Evolutionary conservation across 139 green algal genomes (phyloP).

Genomic region (Gonium pectorale): DNA sequence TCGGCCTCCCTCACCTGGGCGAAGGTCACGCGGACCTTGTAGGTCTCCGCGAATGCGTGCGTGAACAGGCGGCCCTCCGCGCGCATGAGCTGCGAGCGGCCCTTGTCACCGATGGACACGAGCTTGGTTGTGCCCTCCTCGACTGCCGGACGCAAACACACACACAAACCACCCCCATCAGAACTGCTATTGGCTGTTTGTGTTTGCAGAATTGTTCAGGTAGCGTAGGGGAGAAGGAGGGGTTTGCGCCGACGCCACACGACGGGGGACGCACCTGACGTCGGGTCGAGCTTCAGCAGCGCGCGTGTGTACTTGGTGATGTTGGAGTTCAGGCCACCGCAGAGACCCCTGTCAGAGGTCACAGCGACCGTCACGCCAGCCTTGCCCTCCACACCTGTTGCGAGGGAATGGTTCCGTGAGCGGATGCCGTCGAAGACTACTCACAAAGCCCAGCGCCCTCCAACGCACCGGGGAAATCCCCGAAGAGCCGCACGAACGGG

Average conservation of each 20-base stretch:
- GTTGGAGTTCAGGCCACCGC: conserved; percentile 97
- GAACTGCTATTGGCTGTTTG: neutral
- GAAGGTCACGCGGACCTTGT: conserved; percentile 66
- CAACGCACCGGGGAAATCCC: conserved; percentile 86
- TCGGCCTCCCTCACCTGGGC: conserved; percentile 39
- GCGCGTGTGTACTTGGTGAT: conserved; percentile 90
- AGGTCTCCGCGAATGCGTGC: conserved; percentile 58
- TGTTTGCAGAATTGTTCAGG: neutral
- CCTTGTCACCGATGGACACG: conserved; percentile 95
- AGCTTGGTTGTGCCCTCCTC: conserved; percentile 14
- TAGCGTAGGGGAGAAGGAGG: neutral
- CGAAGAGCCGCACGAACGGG: conserved; percentile 91
- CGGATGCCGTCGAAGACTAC: too few relatives aligned
- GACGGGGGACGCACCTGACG: conserved; percentile 12
- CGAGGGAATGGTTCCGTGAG: conserved; percentile 37
- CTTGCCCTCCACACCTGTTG: conserved; percentile 58
- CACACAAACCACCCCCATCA: neutral
- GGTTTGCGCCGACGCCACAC: neutral
- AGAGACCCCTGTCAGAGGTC: conserved; percentile 95
- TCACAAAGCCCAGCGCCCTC: conserved; percentile 19
- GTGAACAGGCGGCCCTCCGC: conserved; percentile 60
- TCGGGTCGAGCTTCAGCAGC: conserved; percentile 62
- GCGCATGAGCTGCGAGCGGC: conserved; percentile 85
- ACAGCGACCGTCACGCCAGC: conserved; percentile 85
- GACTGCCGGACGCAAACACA: neutral